Base-by-base conservation (phyloP, 2,329 filamentous ascomycete species). In the Mycogone perniciosa region DNA sequence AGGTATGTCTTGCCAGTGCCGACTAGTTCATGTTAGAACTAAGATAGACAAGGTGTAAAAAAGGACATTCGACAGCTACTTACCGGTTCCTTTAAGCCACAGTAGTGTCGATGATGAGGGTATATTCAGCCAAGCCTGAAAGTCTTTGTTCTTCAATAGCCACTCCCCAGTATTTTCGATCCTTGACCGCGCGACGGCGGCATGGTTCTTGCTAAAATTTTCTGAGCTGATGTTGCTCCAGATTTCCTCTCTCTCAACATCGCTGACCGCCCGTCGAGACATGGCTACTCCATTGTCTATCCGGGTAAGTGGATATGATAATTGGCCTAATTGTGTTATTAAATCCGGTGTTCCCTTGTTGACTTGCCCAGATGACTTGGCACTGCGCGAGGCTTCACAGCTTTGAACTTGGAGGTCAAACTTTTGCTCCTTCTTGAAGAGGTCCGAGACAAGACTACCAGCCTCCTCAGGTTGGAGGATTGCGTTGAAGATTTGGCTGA, bases 1-100 rank as follows among this genome's bases (percentile, higher is more conserved):
- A 52, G 46, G 26, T 29, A 50, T 9, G 50, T 52, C 10, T 52
- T 52, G 5, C 50, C 50, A 1, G 46, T 42, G 5, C 50, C 50
- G 6, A 45, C 50, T 52, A 34, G 9, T n/a, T 33, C 9, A 6
- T 31, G 33, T 35, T 38, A 53, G 33, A 26, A 37, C 5, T 6
- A 3, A 2, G 2, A 31, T 4, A 9, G 6, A 10, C 37, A 10
- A n/a, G 9, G 9, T 13, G 10, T 13, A 38, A 26, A 6, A 30
- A 7, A 2, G 3, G 7, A 29, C 5, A 7, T n/a, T 38, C 10
- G 7, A 10, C 5, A 7, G 9, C 3, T 6, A 44, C 44, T 33
- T 4, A 51, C 50, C 38, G 3, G 38, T 51, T 8, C 50, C 50
- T 6, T 44, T 47, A 1, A 52, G 50, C 4, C 44, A 51, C 13